Base-by-base conservation (phyloP, 805 yeast genomes). In the Ascoidea rubescens region DNA sequence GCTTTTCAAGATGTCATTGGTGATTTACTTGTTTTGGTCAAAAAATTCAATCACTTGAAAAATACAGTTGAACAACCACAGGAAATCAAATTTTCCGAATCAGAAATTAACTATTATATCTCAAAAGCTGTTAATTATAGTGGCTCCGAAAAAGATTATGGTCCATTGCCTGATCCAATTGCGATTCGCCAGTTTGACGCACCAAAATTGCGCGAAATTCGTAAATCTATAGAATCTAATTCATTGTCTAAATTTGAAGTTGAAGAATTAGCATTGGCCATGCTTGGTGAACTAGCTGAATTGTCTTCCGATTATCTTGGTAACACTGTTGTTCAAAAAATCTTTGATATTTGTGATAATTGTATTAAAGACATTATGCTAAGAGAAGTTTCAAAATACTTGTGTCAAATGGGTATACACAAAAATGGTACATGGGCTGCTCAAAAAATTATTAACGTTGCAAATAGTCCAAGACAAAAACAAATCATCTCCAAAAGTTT, bases 391-490 rank as follows among this genome's bases (percentile, higher is more conserved):
- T 71, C 84, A 4, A 95, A 90, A 31, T 87, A 75, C 61, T 71
- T 93, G 56, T 87, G 96, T 1, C 95, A 88, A 59, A 84, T 91
- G 73, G 93, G 97, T 59, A 83, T 88, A 52, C 99, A 93, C 69
- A 93, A 93, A 63, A 93, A 93, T 65, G 99, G 99, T 56, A 93
- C 99, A 5, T 93, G 99, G 99, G 98, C 97, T 1, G 95, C 96
- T 30, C 99, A 93, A 67, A 93, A 91, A 67, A 83, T 93, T 66
- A 89, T 93, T 59, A 84, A 81, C 57, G 81, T 82, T 48, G 84
- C 88, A 4, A 67, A 74, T 56, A 80, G 79, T 49, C 80, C 74
- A 47, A 74, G 78, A 49, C 87, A 81, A 60, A 83, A 79, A 64
- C 68, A 73, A 59, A 64, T 84, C 49, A 85, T 93, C 47, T 80